Base-by-base conservation (phyloP, 1,139 yeast genomes). In the Blastobotrys indianensis region DNA sequence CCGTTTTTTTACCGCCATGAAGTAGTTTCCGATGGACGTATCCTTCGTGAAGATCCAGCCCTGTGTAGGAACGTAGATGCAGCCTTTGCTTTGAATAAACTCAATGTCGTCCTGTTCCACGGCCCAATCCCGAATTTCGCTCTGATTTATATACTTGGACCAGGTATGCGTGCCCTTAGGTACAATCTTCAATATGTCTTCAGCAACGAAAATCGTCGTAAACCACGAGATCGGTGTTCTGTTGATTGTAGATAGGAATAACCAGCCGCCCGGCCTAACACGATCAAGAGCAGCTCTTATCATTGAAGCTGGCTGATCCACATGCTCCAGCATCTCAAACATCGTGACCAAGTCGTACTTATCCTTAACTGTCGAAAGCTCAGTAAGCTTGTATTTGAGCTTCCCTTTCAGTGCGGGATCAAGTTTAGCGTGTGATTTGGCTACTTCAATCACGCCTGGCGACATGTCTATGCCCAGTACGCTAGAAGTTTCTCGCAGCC, bases 321-420 rank as follows among this genome's bases (percentile, higher is more conserved):
- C 97, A 64, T 92, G 99, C 63, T 92, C 99, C 41, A 92, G 72
- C 77, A 92, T 81, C 63, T 92, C 99, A 74, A 92, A 87, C 77
- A 92, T 77, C 1, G 97, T 87, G 8, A 94, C 80, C 8, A 90
- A 66, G 60, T 92, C 95, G 63, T 68, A 92, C 42, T 65, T 65
- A 30, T 73, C 77, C 8, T 62, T 62, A 20, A 66, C 44, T n/a
- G 57, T 53, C 51, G 83, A 94, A 30, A 88, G 68, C 0, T 90
- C 77, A 35, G 64, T 70, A 45, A 82, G 66, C 42, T 76, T 68
- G 63, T 92, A 92, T 12, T 59, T 61, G 34, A 90, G 66, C 55
- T 82, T 82, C 2, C 61, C 61, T 3, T 43, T 49, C 34, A 85
- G 64, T 29, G 67, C 53, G 0, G 95, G 95, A 56, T 92, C 98